Percentiles rank a stretch among this genome's conserved stretches.
Conservation (phyloP, 345 rosid species). For the Rhodamnia argentea region DNA sequence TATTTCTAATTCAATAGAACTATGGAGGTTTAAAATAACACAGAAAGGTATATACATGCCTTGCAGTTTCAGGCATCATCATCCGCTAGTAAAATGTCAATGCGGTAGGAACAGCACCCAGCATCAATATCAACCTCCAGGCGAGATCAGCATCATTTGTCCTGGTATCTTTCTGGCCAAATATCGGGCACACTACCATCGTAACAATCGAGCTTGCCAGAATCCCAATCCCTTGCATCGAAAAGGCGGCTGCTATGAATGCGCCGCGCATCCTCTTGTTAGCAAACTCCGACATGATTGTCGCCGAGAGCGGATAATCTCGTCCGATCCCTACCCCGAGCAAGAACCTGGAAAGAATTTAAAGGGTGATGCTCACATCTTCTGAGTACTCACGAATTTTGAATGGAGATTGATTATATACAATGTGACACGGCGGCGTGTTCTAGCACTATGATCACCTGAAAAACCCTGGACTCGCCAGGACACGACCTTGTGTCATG, state of each 20-base stretch:
- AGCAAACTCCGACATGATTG: conserved; percentile 70
- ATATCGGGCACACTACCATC: conserved; percentile 29
- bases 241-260: conserved; percentile 54
- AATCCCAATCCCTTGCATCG: conserved; percentile 64
- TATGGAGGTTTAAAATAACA: too few relatives aligned
- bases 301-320: conserved; percentile 58
- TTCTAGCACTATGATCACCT: too few relatives aligned
- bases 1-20: too few relatives aligned
- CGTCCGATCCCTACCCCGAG: conserved; percentile 61
- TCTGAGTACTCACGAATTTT: too few relatives aligned
- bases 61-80: conserved; percentile 77
- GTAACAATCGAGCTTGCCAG: conserved; percentile 40
- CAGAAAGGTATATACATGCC: conserved; percentile 13
- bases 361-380: too few relatives aligned
- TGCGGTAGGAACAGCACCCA: conserved; percentile 66
- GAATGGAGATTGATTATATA: too few relatives aligned
- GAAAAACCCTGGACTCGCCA: neutral
- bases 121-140: conserved; percentile 60
- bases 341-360: conserved; percentile 30
- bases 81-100: conserved; percentile 62
- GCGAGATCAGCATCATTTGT: conserved; percentile 44
- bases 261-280: conserved; percentile 52
- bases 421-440: too few relatives aligned
- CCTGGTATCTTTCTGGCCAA: conserved; percentile 6
- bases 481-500: conserved; percentile 26